phyloP scores from a whole-genome alignment of 805 yeast species.

The Maudiozyma turicensis region DNA sequence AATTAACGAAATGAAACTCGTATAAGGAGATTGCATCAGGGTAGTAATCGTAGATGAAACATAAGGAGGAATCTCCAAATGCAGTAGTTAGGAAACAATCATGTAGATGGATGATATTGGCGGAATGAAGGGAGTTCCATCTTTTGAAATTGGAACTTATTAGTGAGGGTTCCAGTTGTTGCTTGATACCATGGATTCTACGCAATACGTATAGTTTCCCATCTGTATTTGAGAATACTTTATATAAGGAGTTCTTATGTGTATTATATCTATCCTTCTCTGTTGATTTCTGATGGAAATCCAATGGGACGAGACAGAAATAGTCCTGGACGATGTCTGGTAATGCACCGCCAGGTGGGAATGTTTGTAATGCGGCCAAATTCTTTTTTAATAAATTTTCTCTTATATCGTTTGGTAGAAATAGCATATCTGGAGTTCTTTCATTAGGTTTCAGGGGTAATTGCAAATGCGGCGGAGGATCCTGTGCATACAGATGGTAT shows the following conservation, averaged over 20 bases:
- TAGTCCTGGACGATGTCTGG: constrained; percentile 76
- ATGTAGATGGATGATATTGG: constrained; percentile 55
- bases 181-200: constrained; percentile 53
- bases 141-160: constrained; percentile 45
- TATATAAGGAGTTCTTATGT: constrained; percentile 54
- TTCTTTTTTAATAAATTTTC: constrained; percentile 62
- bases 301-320: constrained; percentile 80
- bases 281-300: constrained; percentile 35
- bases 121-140: constrained; percentile 46
- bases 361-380: constrained; percentile 67
- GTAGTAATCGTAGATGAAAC: constrained; percentile 74
- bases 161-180: constrained; percentile 44
- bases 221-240: constrained; percentile 68
- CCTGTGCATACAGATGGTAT: constrained; percentile 84
- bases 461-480: constrained; percentile 65
- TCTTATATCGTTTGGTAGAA: constrained; percentile 63
- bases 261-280: constrained; percentile 35
- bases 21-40: constrained; percentile 65
- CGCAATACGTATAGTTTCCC: constrained; percentile 72
- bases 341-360: constrained; percentile 36
- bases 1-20: constrained; percentile 51
- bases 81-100: constrained; percentile 84
- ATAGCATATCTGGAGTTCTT: constrained; percentile 56
- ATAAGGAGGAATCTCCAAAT: constrained; percentile 70
- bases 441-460: constrained; percentile 60